Evolutionary conservation across 2,329 filamentous ascomycete species (phyloP).

Genomic region (Capronia americana): DNA sequence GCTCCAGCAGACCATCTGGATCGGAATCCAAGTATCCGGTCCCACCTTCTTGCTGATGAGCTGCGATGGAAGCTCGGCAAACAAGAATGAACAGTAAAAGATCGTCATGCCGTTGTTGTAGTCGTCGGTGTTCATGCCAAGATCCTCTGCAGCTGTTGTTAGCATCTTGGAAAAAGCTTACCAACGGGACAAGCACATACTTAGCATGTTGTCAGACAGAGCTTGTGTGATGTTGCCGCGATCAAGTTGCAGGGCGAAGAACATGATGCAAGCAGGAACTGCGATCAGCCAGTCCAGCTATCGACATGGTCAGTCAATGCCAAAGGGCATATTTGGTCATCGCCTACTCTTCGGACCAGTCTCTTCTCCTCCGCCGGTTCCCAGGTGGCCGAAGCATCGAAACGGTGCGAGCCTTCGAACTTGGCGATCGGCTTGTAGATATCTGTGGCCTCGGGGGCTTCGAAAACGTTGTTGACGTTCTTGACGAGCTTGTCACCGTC

Average conservation of each 20-base stretch:
- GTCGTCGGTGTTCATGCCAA: constrained; percentile 49
- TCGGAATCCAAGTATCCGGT: constrained; percentile 62
- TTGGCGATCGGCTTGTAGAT: constrained; percentile 35
- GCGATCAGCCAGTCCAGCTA: constrained; percentile 41
- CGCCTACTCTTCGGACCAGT: constrained; percentile 36
- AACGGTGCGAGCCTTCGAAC: constrained; percentile 54
- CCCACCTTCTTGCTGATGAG: constrained; percentile 62
- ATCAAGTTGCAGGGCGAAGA: constrained; percentile 64
- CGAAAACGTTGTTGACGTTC: constrained; percentile 35
- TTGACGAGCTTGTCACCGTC: constrained; percentile 27
- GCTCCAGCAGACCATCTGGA: constrained; percentile 61
- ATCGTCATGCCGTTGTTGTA: constrained; percentile 64
- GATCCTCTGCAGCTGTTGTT: constrained; percentile 48
- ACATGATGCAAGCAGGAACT: constrained; percentile 57
- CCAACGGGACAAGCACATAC: constrained; percentile 12
- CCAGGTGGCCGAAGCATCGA: constrained; percentile 46
- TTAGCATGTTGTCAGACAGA: constrained; percentile 63
- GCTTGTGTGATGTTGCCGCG: constrained; percentile 59
- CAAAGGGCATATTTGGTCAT: constrained; percentile 41
- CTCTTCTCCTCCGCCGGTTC: constrained; percentile 39
- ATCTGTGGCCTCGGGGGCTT: constrained; percentile 32
- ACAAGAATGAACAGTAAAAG: constrained; percentile 61
- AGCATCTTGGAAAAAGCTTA: constrained; percentile 9
- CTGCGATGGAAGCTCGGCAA: constrained; percentile 64
- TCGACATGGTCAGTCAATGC: constrained; percentile 27